These are phyloP conservation scores for Knufia fluminis DNA, from an alignment of 2,329 filamentous ascomycete genomes.

Conservation along the genomic window DNA sequence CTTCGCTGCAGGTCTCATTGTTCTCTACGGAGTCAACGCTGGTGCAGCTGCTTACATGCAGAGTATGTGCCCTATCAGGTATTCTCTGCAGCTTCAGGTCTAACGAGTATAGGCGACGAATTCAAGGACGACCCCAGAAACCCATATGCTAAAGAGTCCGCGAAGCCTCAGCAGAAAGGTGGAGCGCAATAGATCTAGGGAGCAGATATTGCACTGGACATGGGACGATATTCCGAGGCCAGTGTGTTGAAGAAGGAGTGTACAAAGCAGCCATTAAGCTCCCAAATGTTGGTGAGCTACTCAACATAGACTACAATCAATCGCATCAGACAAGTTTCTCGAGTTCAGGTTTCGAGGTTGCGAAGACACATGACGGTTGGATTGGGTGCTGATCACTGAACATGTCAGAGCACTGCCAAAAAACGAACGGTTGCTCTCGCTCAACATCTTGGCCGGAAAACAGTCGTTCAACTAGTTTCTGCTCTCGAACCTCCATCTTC, in stretches of 20 bases:
- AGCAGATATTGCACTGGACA: no score
- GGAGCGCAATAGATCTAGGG: neutral
- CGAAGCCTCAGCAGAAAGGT: constrained; percentile 8
- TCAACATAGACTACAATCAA: neutral
- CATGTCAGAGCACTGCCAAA: no score
- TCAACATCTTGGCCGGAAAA: no score
- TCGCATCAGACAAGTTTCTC: no score
- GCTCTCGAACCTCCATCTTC: no score
- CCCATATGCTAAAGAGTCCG: constrained; percentile 31
- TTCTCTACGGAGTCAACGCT: constrained; percentile 87
- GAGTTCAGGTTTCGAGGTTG: no score
- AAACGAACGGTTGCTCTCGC: no score
- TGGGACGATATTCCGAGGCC: no score
- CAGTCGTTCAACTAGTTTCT: no score
- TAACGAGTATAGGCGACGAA: constrained; percentile 60
- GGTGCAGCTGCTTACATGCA: constrained; percentile 66
- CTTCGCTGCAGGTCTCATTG: constrained; percentile 82
- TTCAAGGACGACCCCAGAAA: constrained; percentile 97
- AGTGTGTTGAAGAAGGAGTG: neutral
- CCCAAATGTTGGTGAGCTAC: neutral
- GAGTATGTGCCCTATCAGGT: constrained; percentile 50
- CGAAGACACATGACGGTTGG: no score
- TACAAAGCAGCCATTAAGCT: neutral
- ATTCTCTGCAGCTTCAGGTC: constrained; percentile 16
- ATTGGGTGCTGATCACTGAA: no score